Conservation (phyloP, 306 rosid species). For the Dryas drummondii region DNA sequence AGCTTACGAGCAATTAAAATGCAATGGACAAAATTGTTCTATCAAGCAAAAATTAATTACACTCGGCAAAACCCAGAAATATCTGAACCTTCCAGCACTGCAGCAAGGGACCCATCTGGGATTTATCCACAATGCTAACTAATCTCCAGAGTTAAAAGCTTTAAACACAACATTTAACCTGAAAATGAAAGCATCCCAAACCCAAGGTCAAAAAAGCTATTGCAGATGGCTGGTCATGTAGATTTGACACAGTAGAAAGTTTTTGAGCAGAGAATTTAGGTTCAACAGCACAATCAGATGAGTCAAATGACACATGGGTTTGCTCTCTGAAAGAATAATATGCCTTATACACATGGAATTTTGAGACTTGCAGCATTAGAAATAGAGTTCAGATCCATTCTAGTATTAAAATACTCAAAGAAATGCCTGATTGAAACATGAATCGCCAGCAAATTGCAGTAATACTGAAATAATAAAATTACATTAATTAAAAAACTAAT, state of each 20-base stretch:
- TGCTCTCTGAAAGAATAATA: conserved; percentile 30
- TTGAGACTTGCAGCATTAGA: conserved; percentile 51
- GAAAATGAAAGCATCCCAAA: conserved; percentile 3
- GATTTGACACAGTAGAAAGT: background rate
- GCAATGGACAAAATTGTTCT: conserved; percentile 15
- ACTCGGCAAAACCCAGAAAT: conserved; percentile 21
- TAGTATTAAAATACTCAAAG: conserved; percentile 28
- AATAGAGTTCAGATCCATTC: conserved; percentile 54
- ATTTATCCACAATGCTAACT: conserved; percentile 10
- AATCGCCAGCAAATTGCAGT: conserved; percentile 33
- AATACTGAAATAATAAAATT: background rate
- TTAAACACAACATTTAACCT: conserved; percentile 5
- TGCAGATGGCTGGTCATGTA: background rate
- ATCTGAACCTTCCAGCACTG: conserved; percentile 29
- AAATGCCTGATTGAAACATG: conserved; percentile 37
- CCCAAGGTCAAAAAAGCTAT: background rate
- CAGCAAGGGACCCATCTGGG: conserved; percentile 35
- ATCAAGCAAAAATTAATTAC: conserved; percentile 18
- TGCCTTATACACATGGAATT: conserved; percentile 53
- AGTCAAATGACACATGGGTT: conserved; percentile 34
- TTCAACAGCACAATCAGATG: background rate
- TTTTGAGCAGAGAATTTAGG: background rate
- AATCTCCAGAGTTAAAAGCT: conserved; percentile 10
- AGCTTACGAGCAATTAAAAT: conserved; percentile 11
- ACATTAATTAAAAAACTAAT: conserved; percentile 8